These are phyloP conservation scores for Pyricularia grisea DNA, from an alignment of 2,329 filamentous ascomycete genomes.

Conservation along the genomic window DNA sequence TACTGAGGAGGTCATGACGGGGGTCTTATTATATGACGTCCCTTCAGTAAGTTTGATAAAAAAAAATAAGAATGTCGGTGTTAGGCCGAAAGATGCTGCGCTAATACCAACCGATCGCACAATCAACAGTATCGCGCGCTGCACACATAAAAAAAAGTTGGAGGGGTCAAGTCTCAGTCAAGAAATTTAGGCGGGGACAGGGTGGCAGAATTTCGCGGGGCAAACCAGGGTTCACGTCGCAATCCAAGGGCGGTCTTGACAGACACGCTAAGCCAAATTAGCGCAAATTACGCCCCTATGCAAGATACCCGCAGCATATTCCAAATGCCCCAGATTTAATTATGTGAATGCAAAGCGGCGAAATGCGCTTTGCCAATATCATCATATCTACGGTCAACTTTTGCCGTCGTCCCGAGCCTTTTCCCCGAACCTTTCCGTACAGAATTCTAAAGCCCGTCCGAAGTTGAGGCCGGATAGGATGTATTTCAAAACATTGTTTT, in stretches of 20 bases:
- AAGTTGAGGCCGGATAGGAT: background rate
- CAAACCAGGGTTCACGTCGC: background rate
- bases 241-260: background rate
- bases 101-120: background rate
- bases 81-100: background rate
- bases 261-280: background rate
- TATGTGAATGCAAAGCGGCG: background rate
- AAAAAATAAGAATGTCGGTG: background rate
- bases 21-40: background rate
- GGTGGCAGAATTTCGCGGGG: background rate
- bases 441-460: background rate
- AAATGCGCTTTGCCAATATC: background rate
- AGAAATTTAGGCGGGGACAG: background rate
- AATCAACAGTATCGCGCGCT: background rate
- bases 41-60: background rate
- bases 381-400: background rate
- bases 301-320: background rate
- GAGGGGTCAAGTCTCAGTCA: background rate
- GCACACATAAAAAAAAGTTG: background rate
- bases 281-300: constrained; percentile 1
- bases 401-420: background rate
- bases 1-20: background rate
- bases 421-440: background rate
- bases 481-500: background rate
- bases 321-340: background rate